A percentile compares a stretch with the other conserved stretches of the same genome.
These are phyloP conservation scores for Aegilops longissima DNA, from an alignment of 176 grass and related monocot species.

Conservation along the genomic window DNA sequence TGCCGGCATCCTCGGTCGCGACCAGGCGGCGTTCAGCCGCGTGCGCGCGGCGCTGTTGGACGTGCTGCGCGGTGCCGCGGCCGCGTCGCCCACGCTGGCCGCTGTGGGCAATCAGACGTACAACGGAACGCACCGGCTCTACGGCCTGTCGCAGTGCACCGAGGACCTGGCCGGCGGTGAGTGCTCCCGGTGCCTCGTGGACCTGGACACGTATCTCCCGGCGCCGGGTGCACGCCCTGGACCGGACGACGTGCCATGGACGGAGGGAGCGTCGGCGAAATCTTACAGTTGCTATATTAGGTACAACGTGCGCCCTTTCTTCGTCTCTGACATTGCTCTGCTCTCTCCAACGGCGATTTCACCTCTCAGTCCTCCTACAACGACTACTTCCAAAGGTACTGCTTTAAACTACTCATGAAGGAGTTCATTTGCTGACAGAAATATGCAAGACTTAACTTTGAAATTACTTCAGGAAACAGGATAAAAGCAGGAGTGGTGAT, in stretches of 20 bases:
- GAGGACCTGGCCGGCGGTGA: not conserved
- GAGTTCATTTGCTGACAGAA: not conserved
- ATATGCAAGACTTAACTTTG: not conserved
- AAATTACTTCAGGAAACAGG: conserved; percentile 1
- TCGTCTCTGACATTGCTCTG: not conserved
- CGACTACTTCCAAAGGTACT: not conserved
- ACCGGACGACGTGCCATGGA: not conserved
- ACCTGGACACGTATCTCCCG: not conserved
- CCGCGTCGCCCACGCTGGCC: not conserved
- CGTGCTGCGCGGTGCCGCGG: not conserved
- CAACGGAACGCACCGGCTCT: not conserved
- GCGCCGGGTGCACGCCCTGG: not conserved
- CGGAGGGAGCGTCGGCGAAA: not conserved
- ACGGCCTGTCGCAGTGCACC: conserved; percentile 36
- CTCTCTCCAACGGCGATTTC: not conserved
- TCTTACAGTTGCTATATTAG: not conserved
- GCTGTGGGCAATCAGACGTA: not conserved
- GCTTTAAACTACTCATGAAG: not conserved
- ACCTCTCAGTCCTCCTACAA: too few species aligned
- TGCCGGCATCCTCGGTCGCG: not conserved
- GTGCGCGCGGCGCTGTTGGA: not conserved
- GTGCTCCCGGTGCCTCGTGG: conserved; percentile 29
- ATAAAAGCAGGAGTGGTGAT: not conserved
- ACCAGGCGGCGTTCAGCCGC: not conserved
- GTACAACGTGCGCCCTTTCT: conserved; percentile 4